Percentiles rank a stretch among this genome's conserved stretches.
These are phyloP conservation scores for Sugiyamaella mastotermitis DNA, from an alignment of 805 yeast genomes.

Conservation along the genomic window DNA sequence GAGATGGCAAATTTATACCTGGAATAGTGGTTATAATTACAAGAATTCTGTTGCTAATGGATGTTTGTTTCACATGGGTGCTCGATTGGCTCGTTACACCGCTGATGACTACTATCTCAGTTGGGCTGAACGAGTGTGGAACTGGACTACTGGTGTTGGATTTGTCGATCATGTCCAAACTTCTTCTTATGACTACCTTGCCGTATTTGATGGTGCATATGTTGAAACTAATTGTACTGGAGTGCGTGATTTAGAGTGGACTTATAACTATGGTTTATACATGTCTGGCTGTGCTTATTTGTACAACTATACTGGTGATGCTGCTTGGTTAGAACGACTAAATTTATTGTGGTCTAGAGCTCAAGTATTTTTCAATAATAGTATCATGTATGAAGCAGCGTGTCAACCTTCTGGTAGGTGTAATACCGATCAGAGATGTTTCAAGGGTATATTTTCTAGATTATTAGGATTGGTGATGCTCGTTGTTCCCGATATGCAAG, in stretches of 20 bases:
- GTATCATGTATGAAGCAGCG: constrained; percentile 73
- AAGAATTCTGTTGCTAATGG: constrained; percentile 92
- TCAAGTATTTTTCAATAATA: constrained; percentile 23
- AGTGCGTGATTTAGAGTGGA: constrained; percentile 64
- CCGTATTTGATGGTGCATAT: constrained; percentile 33
- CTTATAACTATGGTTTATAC: constrained; percentile 78
- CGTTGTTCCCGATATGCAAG: constrained; percentile 50
- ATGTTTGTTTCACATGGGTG: constrained; percentile 78
- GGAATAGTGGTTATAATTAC: constrained; percentile 93
- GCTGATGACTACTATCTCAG: constrained; percentile 66
- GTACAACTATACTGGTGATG: constrained; percentile 64
- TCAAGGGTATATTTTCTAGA: constrained; percentile 77
- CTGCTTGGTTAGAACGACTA: constrained; percentile 61
- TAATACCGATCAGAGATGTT: constrained; percentile 85
- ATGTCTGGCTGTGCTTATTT: constrained; percentile 76
- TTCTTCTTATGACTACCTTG: constrained; percentile 30
- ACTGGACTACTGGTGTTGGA: constrained; percentile 62
- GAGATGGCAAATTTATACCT: constrained; percentile 92
- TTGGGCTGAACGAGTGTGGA: constrained; percentile 69
- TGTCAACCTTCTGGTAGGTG: constrained; percentile 65
- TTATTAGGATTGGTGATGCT: constrained; percentile 69
- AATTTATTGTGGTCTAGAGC: constrained; percentile 46
- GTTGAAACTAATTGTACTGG: constrained; percentile 52
- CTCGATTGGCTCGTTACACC: constrained; percentile 80
- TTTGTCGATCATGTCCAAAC: constrained; percentile 41